These are phyloP conservation scores for Trichosporon sp. DNA, from an alignment of 1,284 basidiomycete genomes.

Conservation along the genomic window DNA sequence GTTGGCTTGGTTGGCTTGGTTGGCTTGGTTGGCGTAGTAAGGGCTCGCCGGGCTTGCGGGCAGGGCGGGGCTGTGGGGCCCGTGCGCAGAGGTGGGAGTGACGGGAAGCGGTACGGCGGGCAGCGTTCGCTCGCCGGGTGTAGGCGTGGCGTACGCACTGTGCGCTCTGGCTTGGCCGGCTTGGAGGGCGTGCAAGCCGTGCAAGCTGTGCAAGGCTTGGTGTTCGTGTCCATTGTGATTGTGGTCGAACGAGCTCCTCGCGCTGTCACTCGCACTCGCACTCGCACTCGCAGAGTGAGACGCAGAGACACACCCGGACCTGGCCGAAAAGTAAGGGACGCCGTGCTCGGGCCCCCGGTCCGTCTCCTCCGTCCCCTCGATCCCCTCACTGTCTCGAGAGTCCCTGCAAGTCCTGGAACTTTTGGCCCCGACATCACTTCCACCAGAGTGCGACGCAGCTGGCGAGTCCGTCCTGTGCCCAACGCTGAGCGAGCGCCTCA, in stretches of 20 bases:
- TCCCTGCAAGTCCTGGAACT: neutral
- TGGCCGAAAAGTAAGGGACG: neutral
- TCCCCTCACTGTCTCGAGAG: too few relatives aligned
- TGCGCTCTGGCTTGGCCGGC: neutral
- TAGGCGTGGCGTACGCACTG: neutral
- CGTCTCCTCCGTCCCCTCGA: neutral
- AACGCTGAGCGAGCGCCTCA: neutral
- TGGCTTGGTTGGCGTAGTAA: too few relatives aligned
- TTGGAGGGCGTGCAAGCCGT: neutral
- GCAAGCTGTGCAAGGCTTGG: too few relatives aligned
- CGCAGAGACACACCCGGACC: neutral
- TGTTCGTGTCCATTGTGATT: neutral
- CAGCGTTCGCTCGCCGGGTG: neutral
- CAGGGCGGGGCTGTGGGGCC: neutral
- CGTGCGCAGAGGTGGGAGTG: slow-evolving; percentile 1
- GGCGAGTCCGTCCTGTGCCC: neutral
- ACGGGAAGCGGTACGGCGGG: neutral
- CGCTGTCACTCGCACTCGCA: neutral
- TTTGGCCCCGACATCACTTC: neutral
- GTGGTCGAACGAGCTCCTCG: neutral
- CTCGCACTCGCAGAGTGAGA: too few relatives aligned
- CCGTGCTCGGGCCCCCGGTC: slow-evolving; percentile 1
- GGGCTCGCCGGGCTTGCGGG: too few relatives aligned
- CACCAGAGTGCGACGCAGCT: too few relatives aligned
- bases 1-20: too few relatives aligned